phyloP scores from a whole-genome alignment of 768 basidiomycete genomes.

The Russula vinacea region DNA sequence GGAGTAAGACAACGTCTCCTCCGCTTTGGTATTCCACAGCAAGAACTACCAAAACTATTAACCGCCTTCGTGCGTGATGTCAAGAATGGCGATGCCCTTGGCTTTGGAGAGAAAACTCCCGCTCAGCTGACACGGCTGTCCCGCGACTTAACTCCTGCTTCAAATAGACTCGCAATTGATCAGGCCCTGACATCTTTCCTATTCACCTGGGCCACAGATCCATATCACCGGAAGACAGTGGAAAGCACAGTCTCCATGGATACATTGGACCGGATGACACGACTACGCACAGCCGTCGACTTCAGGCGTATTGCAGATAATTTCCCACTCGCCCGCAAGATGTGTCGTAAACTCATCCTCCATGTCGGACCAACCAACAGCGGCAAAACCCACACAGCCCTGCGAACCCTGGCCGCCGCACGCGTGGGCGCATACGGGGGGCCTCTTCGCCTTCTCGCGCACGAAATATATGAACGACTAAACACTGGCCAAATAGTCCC shows the following conservation, averaged over 20 bases:
- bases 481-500: slow-evolving; percentile 89
- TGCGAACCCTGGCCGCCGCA: slow-evolving; percentile 81
- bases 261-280: slow-evolving; percentile 34
- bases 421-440: slow-evolving; percentile 80
- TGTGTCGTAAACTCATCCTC: slow-evolving; percentile 79
- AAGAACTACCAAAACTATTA: slow-evolving; percentile 44
- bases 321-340: slow-evolving; percentile 51
- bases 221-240: slow-evolving; percentile 16
- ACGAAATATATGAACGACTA: slow-evolving; percentile 90
- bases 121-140: slow-evolving; percentile 47
- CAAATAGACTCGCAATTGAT: slow-evolving; percentile 40
- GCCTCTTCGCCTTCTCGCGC: slow-evolving; percentile 87
- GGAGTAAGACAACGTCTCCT: slow-evolving; percentile 42
- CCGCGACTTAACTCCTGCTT: slow-evolving; percentile 36
- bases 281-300: slow-evolving; percentile 37
- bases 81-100: slow-evolving; percentile 29
- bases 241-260: slow-evolving; percentile 20
- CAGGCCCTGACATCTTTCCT: slow-evolving; percentile 52
- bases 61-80: slow-evolving; percentile 43
- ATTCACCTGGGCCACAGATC: slow-evolving; percentile 53
- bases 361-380: slow-evolving; percentile 98
- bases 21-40: slow-evolving; percentile 47
- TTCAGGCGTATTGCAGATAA: slow-evolving; percentile 47
- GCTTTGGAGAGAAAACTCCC: slow-evolving; percentile 33
- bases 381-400: slow-evolving; percentile 92